Evolutionary conservation across 768 basidiomycete genomes (phyloP), one percentile per base, ranked within the genome.

Genomic region (Leccinum imitatum): DNA sequence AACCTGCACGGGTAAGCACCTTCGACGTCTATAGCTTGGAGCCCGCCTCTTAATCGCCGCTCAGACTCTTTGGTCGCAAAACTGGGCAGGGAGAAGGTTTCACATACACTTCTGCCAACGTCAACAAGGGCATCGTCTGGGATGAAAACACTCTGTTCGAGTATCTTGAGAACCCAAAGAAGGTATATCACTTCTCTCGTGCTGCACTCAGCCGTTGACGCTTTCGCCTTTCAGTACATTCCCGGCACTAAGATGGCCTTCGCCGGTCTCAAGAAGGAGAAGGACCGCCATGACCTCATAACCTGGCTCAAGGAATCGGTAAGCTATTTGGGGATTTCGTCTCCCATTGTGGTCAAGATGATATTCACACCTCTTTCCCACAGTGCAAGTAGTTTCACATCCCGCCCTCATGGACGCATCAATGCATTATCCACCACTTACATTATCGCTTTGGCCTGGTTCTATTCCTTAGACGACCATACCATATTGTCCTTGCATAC

Each of bases 181-280:
- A 96, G 85, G 93, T 91, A 59, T 63, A 82, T 57, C 11, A 4
- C 1, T 3, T 3, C 3, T 15, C 7, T 37, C 41, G 21, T 30
- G 23, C 4, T 10, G 10, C 4, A n/a, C 6, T 23, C 6, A 5
- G 10, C 13, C 6, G 27, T 33, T 0, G 53, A 60, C 21, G 1
- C 44, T 46, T 31, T 3, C 21, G 1, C n/a, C 9, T 27, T 50
- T 50, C 60, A 92, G 90, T 95, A 94, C 80, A 95, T 95, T 65
- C 93, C 93, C 41, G 95, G 95, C 52, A 97, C 95, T 54, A 97
- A 96, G 82, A 98, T 98, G 95, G 95, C 95, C 59, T 98, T 97
- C 68, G 94, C 95, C 65, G 96, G 96, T 70, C 79, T 98, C 74
- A 98, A 98, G 89, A 98, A 98, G 86, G 93, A 93, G 10, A 93